Conservation (phyloP, 2,329 filamentous ascomycete species). For the Didymella exigua region DNA sequence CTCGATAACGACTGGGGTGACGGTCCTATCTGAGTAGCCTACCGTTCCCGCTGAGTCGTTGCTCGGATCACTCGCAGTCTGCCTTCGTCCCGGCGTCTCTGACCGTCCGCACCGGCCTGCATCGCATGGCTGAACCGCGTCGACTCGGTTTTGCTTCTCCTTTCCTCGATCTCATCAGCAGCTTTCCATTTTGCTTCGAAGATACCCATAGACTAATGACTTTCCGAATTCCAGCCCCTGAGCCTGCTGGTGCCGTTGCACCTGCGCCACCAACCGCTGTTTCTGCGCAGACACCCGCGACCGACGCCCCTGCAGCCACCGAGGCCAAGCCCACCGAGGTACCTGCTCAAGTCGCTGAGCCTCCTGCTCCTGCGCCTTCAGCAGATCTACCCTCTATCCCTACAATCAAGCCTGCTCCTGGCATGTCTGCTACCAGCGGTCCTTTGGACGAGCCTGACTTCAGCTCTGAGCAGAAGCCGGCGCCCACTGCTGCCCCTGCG, state of each 20-base stretch:
- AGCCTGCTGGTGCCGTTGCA: conserved; percentile 39
- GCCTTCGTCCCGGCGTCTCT: background rate
- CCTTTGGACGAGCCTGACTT: conserved; percentile 45
- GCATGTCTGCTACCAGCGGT: conserved; percentile 49
- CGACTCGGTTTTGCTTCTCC: background rate
- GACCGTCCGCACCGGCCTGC: background rate
- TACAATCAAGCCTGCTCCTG: conserved; percentile 37
- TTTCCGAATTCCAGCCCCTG: conserved; percentile 35
- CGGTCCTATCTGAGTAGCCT: conserved; percentile 11
- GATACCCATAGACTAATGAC: conserved; percentile 33
- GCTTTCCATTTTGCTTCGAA: conserved; percentile 17
- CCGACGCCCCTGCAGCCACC: conserved; percentile 21
- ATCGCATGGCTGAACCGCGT: background rate
- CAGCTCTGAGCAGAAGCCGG: conserved; percentile 28
- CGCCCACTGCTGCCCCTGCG: conserved; percentile 21
- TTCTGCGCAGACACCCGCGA: conserved; percentile 29
- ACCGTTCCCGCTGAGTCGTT: background rate
- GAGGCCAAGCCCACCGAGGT: conserved; percentile 27
- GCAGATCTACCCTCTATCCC: conserved; percentile 24
- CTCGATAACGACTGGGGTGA: conserved; percentile 19
- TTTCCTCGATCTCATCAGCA: background rate
- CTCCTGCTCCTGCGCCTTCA: conserved; percentile 14
- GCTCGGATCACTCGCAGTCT: background rate
- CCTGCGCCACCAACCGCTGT: conserved; percentile 39
- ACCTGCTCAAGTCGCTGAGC: conserved; percentile 6